Evolutionary conservation across 1,139 yeast species (phyloP).

Genomic region (Debaryomyces sp.): DNA sequence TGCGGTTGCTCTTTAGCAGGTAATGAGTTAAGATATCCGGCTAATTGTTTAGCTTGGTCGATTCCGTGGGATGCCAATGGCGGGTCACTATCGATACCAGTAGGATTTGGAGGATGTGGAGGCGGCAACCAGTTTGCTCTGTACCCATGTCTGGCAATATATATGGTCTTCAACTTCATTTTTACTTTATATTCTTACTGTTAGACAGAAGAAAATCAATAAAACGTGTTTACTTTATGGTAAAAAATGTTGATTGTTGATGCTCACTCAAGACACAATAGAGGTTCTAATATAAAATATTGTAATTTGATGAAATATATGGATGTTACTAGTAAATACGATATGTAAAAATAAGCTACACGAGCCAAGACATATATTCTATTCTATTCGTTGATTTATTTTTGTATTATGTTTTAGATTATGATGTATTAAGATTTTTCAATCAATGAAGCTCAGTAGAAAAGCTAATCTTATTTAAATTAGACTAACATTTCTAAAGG

Average conservation of each 20-base stretch:
- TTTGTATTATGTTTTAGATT: slow-evolving; percentile 3
- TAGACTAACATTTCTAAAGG: slow-evolving; percentile 92
- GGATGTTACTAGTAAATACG: neutral
- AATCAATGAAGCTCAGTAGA: neutral
- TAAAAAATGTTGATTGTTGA: neutral
- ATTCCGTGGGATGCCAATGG: slow-evolving; percentile 79
- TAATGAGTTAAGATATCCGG: slow-evolving; percentile 46
- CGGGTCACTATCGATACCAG: slow-evolving; percentile 83
- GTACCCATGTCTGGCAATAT: slow-evolving; percentile 72
- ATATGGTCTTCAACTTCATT: slow-evolving; percentile 50
- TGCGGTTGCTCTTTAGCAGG: slow-evolving; percentile 55
- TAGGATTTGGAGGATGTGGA: slow-evolving; percentile 75
- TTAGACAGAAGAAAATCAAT: neutral
- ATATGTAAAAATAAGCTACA: neutral
- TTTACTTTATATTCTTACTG: neutral
- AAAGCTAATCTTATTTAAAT: slow-evolving; percentile 5
- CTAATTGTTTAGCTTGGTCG: slow-evolving; percentile 77
- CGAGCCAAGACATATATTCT: slow-evolving; percentile 1
- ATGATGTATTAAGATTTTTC: slow-evolving; percentile 1
- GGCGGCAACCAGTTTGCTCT: slow-evolving; percentile 81
- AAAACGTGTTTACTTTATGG: neutral
- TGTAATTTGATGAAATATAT: neutral
- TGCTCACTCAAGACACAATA: neutral
- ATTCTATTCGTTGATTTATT: slow-evolving; percentile 3
- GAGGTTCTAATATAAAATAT: neutral